A percentile compares a stretch with the other conserved stretches of the same genome.
Evolutionary conservation across 352 stramenopile species (phyloP).

Genomic region (Phytophthora megakarya): DNA sequence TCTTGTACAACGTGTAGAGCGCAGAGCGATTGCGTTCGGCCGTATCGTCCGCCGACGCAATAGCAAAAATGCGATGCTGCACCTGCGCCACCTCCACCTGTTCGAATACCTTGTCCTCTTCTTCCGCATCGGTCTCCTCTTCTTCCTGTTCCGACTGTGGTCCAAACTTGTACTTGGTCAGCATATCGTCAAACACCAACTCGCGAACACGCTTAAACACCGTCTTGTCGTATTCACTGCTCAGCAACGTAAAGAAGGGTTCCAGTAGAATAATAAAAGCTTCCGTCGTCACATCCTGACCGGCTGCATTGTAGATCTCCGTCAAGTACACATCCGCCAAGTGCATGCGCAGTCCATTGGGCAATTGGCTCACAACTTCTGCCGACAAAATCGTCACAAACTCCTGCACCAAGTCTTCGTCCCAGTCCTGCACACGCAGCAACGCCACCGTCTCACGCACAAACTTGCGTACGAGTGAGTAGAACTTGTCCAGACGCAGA

Average conservation of each 20-base stretch:
- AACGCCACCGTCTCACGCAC: slow-evolving; percentile 72
- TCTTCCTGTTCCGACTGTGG: slow-evolving; percentile 47
- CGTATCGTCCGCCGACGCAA: slow-evolving; percentile 77
- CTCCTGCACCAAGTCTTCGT: slow-evolving; percentile 47
- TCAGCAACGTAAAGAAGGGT: slow-evolving; percentile 82
- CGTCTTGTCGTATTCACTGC: slow-evolving; percentile 78
- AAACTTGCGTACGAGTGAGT: slow-evolving; percentile 84
- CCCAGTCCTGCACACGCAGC: slow-evolving; percentile 60
- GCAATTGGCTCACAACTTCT: slow-evolving; percentile 77
- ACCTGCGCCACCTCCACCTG: slow-evolving; percentile 63
- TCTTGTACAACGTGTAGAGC: slow-evolving; percentile 81
- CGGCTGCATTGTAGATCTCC: slow-evolving; percentile 64
- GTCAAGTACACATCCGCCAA: slow-evolving; percentile 74
- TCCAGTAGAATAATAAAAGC: slow-evolving; percentile 77
- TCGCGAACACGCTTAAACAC: slow-evolving; percentile 83
- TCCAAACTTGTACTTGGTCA: slow-evolving; percentile 74
- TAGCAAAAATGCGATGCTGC: slow-evolving; percentile 81
- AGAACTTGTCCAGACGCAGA: slow-evolving; percentile 87
- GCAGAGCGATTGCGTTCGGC: slow-evolving; percentile 77
- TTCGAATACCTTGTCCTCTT: slow-evolving; percentile 64
- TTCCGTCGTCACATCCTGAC: slow-evolving; percentile 55
- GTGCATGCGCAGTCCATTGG: slow-evolving; percentile 84
- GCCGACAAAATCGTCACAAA: slow-evolving; percentile 70
- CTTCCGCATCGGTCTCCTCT: slow-evolving; percentile 55
- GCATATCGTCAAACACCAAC: slow-evolving; percentile 73